Base-by-base conservation (phyloP, 2,329 filamentous ascomycete species). In the Alternaria ventricosa region DNA sequence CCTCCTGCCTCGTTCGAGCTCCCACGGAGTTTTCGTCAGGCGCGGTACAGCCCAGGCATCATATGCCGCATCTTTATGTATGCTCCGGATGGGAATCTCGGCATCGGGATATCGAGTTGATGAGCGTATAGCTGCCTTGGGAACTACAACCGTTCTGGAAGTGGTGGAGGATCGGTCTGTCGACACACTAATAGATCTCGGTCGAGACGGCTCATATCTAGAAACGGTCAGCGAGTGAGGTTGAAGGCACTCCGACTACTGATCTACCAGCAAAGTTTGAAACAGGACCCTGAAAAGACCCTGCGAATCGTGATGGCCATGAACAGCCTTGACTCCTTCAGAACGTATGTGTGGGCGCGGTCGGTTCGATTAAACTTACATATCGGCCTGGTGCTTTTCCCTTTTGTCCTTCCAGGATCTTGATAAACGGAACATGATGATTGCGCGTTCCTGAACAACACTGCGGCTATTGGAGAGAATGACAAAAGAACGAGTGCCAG, bases 11-110 rank as follows among this genome's bases (percentile, higher is more conserved):
- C 78, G 72, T 45, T 80, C 75, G 11, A 73, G 51, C 61, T 82
- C 80, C 80, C 81, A 81, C 10, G 79, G 76, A 8, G 80, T 81
- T 57, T 71, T 75, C 5, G 74, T 77, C 54, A 71, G 64, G 56
- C 65, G 76, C 11, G 74, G 72, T 8, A 71, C 56, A 12, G 66
- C 61, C 27, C 63, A 63, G 33, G 41, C 63, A 51, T 61, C 33
- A 41, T 64, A 54, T 11, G 41, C 15, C 6, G 54, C 23, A 15
- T 18, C n/a, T 25, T 28, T 22, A 15, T 33, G 27, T 15, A 25
- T 53, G 18, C 30, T 25, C 6, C 43, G 46, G 28, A 43, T 44
- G 57, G 33, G 10, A 53, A 63, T 33, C 25, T 46, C 45, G 3
- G 25, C 55, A 22, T 63, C 44, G 33, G 33, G 11, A 13, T 25